phyloP scores from a whole-genome alignment of 2,329 filamentous ascomycete genomes.

The Amauroascus niger region DNA sequence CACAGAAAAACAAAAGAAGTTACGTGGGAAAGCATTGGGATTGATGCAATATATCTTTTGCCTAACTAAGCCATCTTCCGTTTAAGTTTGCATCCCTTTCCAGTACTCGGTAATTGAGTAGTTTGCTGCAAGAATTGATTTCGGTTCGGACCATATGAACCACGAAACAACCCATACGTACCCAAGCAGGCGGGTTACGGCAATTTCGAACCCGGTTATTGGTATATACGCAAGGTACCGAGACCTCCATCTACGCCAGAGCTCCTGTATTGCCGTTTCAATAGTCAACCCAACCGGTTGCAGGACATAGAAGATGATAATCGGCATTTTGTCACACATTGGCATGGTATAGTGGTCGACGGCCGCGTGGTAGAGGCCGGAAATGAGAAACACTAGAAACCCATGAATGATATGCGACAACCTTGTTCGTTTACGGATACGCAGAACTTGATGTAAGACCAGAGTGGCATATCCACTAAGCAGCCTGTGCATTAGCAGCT shows the following conservation, averaged over 20 bases:
- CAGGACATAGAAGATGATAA: slow-evolving; percentile 5
- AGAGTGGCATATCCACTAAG: slow-evolving; percentile 1
- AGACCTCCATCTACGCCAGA: not conserved
- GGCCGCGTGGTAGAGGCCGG: not conserved
- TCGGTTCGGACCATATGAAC: slow-evolving; percentile 11
- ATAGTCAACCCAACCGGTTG: slow-evolving; percentile 3
- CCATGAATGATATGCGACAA: slow-evolving; percentile 5
- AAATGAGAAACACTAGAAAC: slow-evolving; percentile 3
- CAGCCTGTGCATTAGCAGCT: slow-evolving; percentile 3
- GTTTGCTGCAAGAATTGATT: not conserved
- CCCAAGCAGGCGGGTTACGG: not conserved
- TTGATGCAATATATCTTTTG: no score
- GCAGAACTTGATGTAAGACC: slow-evolving; percentile 1
- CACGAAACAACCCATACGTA: slow-evolving; percentile 6
- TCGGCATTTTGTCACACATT: not conserved
- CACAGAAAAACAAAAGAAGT: no score
- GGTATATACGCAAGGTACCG: not conserved
- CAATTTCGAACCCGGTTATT: not conserved
- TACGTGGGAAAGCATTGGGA: no score
- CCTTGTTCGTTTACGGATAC: not conserved
- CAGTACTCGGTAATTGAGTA: not conserved
- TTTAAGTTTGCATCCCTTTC: not conserved
- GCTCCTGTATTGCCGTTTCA: not conserved
- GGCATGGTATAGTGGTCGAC: slow-evolving; percentile 5
- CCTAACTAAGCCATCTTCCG: no score